Conservation (phyloP, 176 grass and related monocot species). For the Oryza glaberrima region DNA sequence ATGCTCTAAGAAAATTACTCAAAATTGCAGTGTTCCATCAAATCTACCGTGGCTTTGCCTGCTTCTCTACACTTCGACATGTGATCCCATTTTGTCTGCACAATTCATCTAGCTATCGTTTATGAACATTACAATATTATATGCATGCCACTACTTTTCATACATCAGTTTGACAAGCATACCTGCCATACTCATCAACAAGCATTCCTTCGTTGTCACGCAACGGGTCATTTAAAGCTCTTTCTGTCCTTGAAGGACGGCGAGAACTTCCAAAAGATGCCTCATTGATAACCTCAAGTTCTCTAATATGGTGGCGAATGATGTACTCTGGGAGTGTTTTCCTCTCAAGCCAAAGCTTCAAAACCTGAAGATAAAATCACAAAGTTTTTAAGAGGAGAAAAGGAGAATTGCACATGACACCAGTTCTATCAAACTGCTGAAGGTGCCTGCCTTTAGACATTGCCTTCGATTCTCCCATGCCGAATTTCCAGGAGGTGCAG, state of each 20-base stretch:
- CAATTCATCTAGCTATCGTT: slow-evolving; percentile 1
- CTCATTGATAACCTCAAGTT: slow-evolving; percentile 80
- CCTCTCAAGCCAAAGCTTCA: slow-evolving; percentile 94
- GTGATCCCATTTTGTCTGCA: slow-evolving; percentile 18
- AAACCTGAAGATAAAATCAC: slow-evolving; percentile 59
- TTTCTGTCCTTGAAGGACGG: slow-evolving; percentile 74
- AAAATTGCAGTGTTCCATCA: slow-evolving; percentile 21
- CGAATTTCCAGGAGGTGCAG: slow-evolving; percentile 85
- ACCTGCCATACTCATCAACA: slow-evolving; percentile 98
- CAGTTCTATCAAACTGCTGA: slow-evolving; percentile 27
- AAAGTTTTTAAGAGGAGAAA: slow-evolving; percentile 38
- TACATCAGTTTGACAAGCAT: slow-evolving; percentile 25
- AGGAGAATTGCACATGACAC: slow-evolving; percentile 33
- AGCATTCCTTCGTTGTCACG: slow-evolving; percentile 94
- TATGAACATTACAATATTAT: slow-evolving; percentile 1
- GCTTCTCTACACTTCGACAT: not conserved
- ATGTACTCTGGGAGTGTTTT: slow-evolving; percentile 90
- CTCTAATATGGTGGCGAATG: slow-evolving; percentile 83
- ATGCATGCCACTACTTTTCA: slow-evolving; percentile 1
- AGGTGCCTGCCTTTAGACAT: slow-evolving; percentile 80
- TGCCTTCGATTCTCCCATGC: slow-evolving; percentile 93
- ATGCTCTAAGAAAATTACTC: not conserved
- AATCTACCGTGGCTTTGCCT: not conserved
- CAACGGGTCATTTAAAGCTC: slow-evolving; percentile 89
- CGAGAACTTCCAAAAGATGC: slow-evolving; percentile 73